Evolutionary conservation across 2,329 filamentous ascomycete genomes (phyloP), one percentile per base, ranked within the genome.

Genomic region (Emmonsiellopsis sp.): DNA sequence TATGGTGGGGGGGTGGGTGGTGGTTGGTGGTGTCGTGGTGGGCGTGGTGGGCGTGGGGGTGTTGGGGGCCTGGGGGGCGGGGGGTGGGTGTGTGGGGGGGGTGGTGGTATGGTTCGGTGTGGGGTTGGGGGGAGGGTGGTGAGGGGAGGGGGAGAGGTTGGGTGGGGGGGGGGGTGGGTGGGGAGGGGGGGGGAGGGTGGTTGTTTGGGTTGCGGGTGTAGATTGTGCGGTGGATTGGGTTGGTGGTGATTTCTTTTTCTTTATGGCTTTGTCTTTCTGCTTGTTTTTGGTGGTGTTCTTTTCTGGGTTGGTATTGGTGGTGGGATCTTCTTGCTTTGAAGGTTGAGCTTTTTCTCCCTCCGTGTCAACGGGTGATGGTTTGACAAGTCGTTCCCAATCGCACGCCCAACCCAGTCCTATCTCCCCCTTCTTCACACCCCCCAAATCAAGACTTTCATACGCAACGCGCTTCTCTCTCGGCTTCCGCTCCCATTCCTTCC

Each of bases 401-500:
- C 88, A 95, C 8, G 83, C 81, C 78, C 88, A 88, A 0, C 90
- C 90, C 51, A 81, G 72, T 1, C 93, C 93, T 34, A 95, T 64
- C 67, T 97, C 93, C 1, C 92, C 92, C 63, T 83, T 91, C 51
- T 82, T 80, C 1, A 81, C 84, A 40, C 80, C 78, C 0, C 88
- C 88, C 8, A 96, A 73, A 60, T 89, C 80, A 9, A 97, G 73
- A 5, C 81, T 83, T 14, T 82, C 78, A 81, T 86, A 97, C 54
- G 85, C 84, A 1, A 83, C 73, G 51, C 90, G 79, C 69, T 93
- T 95, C 21, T 88, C 86, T 67, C 88, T 93, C 0, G 93, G 91
- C 48, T 84, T 81, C 51, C 80, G 80, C 50, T 85, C 82, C 90
- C 90, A 95, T 31, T 82, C 77, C 27, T 73, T 72, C 62, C 81